phyloP scores from a whole-genome alignment of 208 protist species.

The Novymonas esmeraldas region DNA sequence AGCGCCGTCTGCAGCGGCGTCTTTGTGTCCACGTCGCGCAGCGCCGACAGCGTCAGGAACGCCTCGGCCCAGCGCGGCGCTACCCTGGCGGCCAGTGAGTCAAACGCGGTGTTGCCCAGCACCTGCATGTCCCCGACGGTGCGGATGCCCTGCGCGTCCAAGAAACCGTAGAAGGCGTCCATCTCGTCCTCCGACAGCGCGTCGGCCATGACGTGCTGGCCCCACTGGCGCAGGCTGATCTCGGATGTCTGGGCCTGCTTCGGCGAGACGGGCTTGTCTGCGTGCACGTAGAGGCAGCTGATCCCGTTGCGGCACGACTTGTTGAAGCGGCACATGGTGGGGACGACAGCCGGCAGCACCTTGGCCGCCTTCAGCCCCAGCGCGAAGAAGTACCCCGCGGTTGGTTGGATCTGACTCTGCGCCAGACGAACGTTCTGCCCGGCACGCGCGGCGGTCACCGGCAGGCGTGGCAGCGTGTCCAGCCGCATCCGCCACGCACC shows the following conservation, averaged over 20 bases:
- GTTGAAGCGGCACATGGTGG: conserved; percentile 80
- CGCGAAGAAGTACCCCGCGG: conserved; percentile 79
- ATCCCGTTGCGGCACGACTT: conserved; percentile 59
- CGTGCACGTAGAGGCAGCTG: conserved; percentile 82
- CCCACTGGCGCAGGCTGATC: conserved; percentile 26
- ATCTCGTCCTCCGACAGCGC: conserved; percentile 21
- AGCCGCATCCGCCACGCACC: conserved; percentile 62
- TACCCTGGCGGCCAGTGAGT: conserved; percentile 52
- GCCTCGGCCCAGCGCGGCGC: conserved; percentile 44
- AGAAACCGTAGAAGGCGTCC: conserved; percentile 50
- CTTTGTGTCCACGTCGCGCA: conserved; percentile 72
- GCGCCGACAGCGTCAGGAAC: conserved; percentile 54
- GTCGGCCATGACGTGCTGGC: conserved; percentile 17
- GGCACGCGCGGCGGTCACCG: conserved; percentile 29
- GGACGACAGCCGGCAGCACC: conserved; percentile 66
- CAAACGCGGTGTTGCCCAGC: conserved; percentile 71
- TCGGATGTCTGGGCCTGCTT: conserved; percentile 32
- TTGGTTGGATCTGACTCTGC: conserved; percentile 50
- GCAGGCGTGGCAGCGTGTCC: conserved; percentile 46
- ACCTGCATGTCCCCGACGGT: conserved; percentile 86
- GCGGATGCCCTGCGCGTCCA: conserved; percentile 52
- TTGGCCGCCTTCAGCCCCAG: conserved; percentile 59
- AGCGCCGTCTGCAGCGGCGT: conserved; percentile 47
- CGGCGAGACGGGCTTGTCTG: conserved; percentile 35
- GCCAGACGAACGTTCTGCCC: conserved; percentile 42